Evolutionary conservation across 805 yeast species (phyloP), one percentile per base, ranked within the genome.

Genomic region (Wickerhamomyces sydowiorum): DNA sequence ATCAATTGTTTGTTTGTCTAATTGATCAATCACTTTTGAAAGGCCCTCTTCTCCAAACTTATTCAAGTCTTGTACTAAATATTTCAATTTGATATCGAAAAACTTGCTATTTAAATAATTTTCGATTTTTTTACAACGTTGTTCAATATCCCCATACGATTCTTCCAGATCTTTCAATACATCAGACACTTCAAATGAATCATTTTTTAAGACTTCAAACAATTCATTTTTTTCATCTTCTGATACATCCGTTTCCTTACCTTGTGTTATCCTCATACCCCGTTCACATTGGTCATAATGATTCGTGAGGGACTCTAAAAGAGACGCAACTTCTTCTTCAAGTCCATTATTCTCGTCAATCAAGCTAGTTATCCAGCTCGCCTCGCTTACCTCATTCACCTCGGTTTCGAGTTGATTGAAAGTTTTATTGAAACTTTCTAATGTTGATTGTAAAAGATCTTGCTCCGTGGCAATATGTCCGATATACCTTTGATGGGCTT

Each of bases 211-310:
- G 2, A 81, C 76, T 2, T 65, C 58, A 15, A 69, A 59, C 13
- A 77, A 56, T 49, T 75, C 71, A 22, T 50, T 40, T 44, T 64
- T 64, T 41, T 66, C 70, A 1, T 44, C 51, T 7, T 45, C 54
- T 4, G 57, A 42, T 0, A 57, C 47, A 13, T 49, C 41, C 1
- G 60, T 53, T n/a, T 64, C 56, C 19, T 58, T 53, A n/a, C 72
- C 61, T 7, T 66, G 46, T 0, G 38, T 37, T 14, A 65, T 50
- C 5, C 62, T 61, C 3, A 65, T 54, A 9, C 77, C 84, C 46
- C 74, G 64, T 12, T 65, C 51, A 50, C 95, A 85, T 56, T 86
- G 88, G 59, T 89, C 96, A 53, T 80, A 87, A 62, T 89, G 96
- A 41, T 76, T 77, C 10, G 96, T 82, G 37, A 89, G 65, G 53